Percentiles rank a stretch among this genome's conserved stretches.
phyloP scores from a whole-genome alignment of 139 green algal species.

The Gonium pectorale region DNA sequence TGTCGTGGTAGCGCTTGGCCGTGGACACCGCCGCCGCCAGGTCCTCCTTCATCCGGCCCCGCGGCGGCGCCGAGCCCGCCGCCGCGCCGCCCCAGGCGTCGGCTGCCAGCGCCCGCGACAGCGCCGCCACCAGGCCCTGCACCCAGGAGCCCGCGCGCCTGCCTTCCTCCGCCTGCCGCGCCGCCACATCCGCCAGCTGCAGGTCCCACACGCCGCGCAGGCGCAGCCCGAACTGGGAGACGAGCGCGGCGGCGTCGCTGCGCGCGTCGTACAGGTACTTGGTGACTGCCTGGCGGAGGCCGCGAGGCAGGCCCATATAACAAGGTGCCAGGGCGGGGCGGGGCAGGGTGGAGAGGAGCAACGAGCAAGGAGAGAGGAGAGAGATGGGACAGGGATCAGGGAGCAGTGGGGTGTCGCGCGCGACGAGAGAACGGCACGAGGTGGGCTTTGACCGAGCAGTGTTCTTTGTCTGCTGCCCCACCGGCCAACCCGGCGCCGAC shows the following conservation, averaged over 20 bases:
- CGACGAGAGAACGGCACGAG: too few species aligned
- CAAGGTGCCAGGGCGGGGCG: too few species aligned
- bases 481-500: not conserved
- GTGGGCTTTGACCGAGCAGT: too few species aligned
- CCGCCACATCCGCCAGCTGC: conserved; percentile 57
- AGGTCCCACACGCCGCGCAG: conserved; percentile 48
- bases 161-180: conserved; percentile 37
- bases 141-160: conserved; percentile 14
- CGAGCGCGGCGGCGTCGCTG: conserved; percentile 42
- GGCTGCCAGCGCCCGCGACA: not conserved
- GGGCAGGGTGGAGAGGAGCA: too few species aligned
- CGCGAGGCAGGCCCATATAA: too few species aligned
- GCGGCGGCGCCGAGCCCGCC: not conserved
- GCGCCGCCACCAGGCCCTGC: conserved; percentile 43
- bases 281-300: not conserved
- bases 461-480: too few species aligned
- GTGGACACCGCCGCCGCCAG: conserved; percentile 3
- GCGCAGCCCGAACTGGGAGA: conserved; percentile 34
- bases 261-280: conserved; percentile 60
- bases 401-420: too few species aligned
- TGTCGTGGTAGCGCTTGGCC: conserved; percentile 39
- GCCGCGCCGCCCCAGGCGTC: not conserved
- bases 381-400: too few species aligned
- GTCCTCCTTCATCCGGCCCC: too few species aligned
- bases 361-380: too few species aligned